These are phyloP conservation scores for Furcasterigmium furcatum DNA, from an alignment of 2,329 filamentous ascomycete genomes.

Conservation along the genomic window DNA sequence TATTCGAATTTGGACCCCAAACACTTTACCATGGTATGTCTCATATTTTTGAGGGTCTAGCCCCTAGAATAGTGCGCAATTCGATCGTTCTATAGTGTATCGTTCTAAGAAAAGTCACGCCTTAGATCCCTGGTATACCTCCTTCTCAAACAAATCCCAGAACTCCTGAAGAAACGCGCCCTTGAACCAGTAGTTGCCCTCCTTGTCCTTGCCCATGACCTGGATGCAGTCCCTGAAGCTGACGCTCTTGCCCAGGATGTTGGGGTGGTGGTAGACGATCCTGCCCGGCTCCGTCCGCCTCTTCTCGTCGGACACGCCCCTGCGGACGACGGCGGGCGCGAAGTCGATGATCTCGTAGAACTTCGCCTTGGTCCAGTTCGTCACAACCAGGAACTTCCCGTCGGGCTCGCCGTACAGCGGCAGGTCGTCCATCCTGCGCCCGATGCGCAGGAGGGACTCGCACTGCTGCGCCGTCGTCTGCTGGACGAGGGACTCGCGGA, in stretches of 20 bases:
- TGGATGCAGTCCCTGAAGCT: too few relatives aligned
- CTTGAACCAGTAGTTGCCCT: too few relatives aligned
- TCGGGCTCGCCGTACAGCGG: slow-evolving; percentile 25
- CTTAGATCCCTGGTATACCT: too few relatives aligned
- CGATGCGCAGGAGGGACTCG: slow-evolving; percentile 17
- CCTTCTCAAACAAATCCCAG: slow-evolving; percentile 6
- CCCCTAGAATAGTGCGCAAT: too few relatives aligned
- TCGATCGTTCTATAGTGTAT: too few relatives aligned
- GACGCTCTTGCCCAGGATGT: too few relatives aligned
- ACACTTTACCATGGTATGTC: too few relatives aligned
- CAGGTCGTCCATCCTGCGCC: slow-evolving; percentile 12
- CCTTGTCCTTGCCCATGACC: too few relatives aligned
- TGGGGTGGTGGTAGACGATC: neutral
- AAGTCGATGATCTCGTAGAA: slow-evolving; percentile 33
- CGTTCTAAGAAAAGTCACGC: too few relatives aligned
- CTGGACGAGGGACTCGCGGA: slow-evolving; percentile 27
- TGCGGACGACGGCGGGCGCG: slow-evolving; percentile 19
- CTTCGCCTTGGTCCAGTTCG: slow-evolving; percentile 33
- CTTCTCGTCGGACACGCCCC: neutral
- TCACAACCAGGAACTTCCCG: slow-evolving; percentile 26
- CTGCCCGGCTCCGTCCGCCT: neutral
- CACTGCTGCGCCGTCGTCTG: slow-evolving; percentile 29
- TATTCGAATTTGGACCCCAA: too few relatives aligned
- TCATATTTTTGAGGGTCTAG: too few relatives aligned
- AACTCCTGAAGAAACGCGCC: neutral